Conservation (phyloP, 2,329 filamentous ascomycete species). For the Sporothrix brasiliensis region DNA sequence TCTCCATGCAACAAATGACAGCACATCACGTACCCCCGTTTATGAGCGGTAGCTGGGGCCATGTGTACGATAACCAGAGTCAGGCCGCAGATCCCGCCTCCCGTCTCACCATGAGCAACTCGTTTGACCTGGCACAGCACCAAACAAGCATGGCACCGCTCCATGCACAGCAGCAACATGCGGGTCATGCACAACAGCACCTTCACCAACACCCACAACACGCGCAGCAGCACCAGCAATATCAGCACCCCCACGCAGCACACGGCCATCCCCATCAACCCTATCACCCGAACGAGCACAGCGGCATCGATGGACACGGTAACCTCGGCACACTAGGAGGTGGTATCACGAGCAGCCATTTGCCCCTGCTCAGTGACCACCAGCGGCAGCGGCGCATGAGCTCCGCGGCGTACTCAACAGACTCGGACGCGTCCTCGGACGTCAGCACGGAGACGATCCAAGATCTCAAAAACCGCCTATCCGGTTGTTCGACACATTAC, state of each 20-base stretch:
- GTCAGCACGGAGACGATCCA: slow-evolving; percentile 38
- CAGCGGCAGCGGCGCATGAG: slow-evolving; percentile 33
- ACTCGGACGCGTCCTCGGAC: slow-evolving; percentile 36
- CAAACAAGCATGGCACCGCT: slow-evolving; percentile 25
- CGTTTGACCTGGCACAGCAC: slow-evolving; percentile 30
- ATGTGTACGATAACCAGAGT: slow-evolving; percentile 31
- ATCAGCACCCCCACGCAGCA: slow-evolving; percentile 25
- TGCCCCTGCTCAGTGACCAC: slow-evolving; percentile 31
- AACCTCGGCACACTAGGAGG: slow-evolving; percentile 1
- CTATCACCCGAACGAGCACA: slow-evolving; percentile 25
- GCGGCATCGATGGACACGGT: slow-evolving; percentile 12
- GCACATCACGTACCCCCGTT: slow-evolving; percentile 26
- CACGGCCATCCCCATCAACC: slow-evolving; percentile 26
- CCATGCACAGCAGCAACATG: slow-evolving; percentile 30
- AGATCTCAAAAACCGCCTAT: slow-evolving; percentile 45
- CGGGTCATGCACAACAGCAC: slow-evolving; percentile 21
- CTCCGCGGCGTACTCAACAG: slow-evolving; percentile 33
- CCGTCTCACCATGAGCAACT: slow-evolving; percentile 30
- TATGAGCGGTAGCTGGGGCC: slow-evolving; percentile 31
- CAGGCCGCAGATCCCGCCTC: slow-evolving; percentile 18
- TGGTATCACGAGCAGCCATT: slow-evolving; percentile 30
- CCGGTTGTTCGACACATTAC: slow-evolving; percentile 41
- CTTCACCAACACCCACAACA: slow-evolving; percentile 27
- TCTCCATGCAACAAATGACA: slow-evolving; percentile 28
- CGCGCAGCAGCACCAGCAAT: not conserved